Base-by-base conservation (phyloP, 306 rosid genomes). In the Gastrolobium bilobum region DNA sequence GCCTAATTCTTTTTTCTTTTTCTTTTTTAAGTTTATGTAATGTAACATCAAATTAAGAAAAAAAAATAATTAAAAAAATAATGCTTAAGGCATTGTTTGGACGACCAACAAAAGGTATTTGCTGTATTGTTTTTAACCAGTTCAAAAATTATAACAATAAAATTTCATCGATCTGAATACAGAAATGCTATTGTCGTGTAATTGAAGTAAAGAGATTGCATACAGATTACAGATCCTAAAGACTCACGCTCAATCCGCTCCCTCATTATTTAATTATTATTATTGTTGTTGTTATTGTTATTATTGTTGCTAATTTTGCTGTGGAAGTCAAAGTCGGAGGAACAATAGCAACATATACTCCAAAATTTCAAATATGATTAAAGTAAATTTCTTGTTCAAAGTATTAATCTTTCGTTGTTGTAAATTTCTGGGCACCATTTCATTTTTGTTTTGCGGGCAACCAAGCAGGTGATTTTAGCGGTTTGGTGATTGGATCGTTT, bases 381-480 rank as follows among this genome's bases (percentile, higher is more conserved):
- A 51, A 11, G 6, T 62, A 42, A 26, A 30, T 46, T 43, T 54
- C 2, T 51, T 8, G 0, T 42, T 15, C 20, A 64, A 60, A 56
- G 40, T 56, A 74, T 29, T 47, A 31, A 38, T 43, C 47, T 46
- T 40, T 53, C 20, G 3, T 3, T 56, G 13, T 43, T 4, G 10
- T 1, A 13, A 60, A 14, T 58, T 40, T 79, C 4, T 43, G 7
- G 33, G 31, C 65, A 78, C 61, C 35, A 42, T 57, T 67, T 79
- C 43, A 7, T 40, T 42, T 39, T 26, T 0, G 26, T 46, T 15
- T 14, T 31, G 9, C 29, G 9, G 4, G 34, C 14, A 47, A 14
- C 31, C 80, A 57, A 78, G 58, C 76, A 61, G 60, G 65, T 59
- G 42, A 51, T 57, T 52, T 64, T 66, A 76, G 66, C 60, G 68